Percentiles rank a stretch among this genome's conserved stretches.
These are phyloP conservation scores for Daphne laureola DNA, from an alignment of 441 rosid genomes.

Conservation along the genomic window DNA sequence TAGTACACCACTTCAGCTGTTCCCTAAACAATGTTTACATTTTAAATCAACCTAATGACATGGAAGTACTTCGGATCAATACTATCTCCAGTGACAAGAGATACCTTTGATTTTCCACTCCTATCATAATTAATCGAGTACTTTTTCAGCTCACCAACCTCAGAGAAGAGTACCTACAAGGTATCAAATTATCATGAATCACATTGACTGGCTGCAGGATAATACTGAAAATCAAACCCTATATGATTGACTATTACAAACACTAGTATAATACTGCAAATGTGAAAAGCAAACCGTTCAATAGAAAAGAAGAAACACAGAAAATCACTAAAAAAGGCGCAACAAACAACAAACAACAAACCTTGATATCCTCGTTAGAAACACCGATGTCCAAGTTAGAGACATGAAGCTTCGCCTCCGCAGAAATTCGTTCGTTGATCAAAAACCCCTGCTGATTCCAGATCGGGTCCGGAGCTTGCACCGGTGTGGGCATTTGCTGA, in stretches of 20 bases:
- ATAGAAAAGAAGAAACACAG: no score
- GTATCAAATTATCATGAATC: neutral
- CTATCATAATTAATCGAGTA: constrained; percentile 25
- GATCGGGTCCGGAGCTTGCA: constrained; percentile 5
- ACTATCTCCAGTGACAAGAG: neutral
- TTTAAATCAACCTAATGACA: constrained; percentile 1
- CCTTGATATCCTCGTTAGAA: constrained; percentile 22
- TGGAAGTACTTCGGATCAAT: neutral
- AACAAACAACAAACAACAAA: neutral
- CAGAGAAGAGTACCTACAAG: constrained; percentile 34
- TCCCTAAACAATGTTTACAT: constrained; percentile 20
- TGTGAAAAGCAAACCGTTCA: no score
- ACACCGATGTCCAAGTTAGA: constrained; percentile 24
- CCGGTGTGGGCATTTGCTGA: constrained; percentile 3
- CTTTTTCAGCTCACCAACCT: constrained; percentile 27
- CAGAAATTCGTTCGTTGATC: neutral
- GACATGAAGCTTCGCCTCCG: constrained; percentile 16
- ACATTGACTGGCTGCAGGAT: neutral
- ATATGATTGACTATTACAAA: no score
- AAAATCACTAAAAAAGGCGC: neutral
- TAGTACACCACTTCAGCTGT: constrained; percentile 30
- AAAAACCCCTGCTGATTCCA: constrained; percentile 9
- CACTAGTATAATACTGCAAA: no score
- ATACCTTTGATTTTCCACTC: constrained; percentile 38
- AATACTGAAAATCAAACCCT: neutral